Conservation (phyloP, 2,329 filamentous ascomycete species). For the Emericellopsis atlantica region DNA sequence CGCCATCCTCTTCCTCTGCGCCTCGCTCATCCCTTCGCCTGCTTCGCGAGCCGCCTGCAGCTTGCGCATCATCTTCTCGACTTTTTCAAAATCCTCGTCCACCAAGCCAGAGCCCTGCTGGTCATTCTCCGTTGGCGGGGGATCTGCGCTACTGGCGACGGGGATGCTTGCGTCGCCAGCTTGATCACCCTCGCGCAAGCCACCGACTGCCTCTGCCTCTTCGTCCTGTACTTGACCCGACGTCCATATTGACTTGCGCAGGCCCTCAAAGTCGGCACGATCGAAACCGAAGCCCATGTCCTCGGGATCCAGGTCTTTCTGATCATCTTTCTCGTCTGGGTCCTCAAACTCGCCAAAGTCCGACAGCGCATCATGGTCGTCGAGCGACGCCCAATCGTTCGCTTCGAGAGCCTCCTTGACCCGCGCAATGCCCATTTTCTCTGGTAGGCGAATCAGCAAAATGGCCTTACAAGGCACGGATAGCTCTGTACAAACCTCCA, state of each 20-base stretch:
- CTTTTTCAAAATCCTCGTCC: conserved; percentile 41
- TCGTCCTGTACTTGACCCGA: conserved; percentile 4
- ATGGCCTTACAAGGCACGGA: background rate
- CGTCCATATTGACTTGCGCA: conserved; percentile 39
- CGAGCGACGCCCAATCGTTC: conserved; percentile 46
- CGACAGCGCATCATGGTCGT: conserved; percentile 10
- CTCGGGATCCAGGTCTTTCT: conserved; percentile 28
- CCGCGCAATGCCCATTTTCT: conserved; percentile 45
- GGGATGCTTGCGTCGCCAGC: background rate
- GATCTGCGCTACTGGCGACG: background rate
- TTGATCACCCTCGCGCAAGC: background rate
- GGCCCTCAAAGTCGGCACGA: conserved; percentile 35
- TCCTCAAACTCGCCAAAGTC: conserved; percentile 20
- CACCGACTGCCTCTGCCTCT: conserved; percentile 1
- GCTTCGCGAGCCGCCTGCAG: conserved; percentile 49
- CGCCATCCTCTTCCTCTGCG: conserved; percentile 47
- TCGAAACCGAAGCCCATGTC: conserved; percentile 40
- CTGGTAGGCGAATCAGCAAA: conserved; percentile 18
- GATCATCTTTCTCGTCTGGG: conserved; percentile 14
- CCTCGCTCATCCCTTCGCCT: conserved; percentile 44
- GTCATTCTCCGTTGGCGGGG: too few species aligned
- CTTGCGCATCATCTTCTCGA: conserved; percentile 52
- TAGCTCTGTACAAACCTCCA: conserved; percentile 29
- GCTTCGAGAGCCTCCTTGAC: conserved; percentile 49
- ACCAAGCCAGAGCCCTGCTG: conserved; percentile 14